Evolutionary conservation across 2,329 filamentous ascomycete species (phyloP), one percentile per base, ranked within the genome.

Genomic region (Botrytis sinoallii): DNA sequence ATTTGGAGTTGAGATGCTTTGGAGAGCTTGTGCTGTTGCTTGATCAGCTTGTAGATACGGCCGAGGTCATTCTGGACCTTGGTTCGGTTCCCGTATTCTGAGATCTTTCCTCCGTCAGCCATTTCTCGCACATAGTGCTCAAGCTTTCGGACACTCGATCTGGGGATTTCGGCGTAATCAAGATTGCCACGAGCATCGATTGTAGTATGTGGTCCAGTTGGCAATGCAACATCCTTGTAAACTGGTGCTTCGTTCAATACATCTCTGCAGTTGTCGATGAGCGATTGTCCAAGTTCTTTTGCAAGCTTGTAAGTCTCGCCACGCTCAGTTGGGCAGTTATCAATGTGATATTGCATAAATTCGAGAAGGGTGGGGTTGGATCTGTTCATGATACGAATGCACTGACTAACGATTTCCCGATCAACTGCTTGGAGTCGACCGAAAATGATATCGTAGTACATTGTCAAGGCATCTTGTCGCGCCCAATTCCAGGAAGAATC

Each of bases 401-500:
- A 99, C 83, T 95, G 95, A 84, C 95, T 98, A 82, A 99, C 96
- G 79, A 98, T 99, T 83, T 99, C 96, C 76, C 96, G 93, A 81
- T 99, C 96, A 59, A 99, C 93, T 68, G 91, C 93, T 85, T 96
- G 90, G 71, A 99, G 90, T 75, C 96, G 91, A 74, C 96, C 96
- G 80, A 99, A 99, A 81, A 99, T 98, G 81, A 99, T 97, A 81
- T 99, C 96, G 85, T 94, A 99, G 86, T 96, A 99, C 95, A 99
- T 99, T 85, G 89, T 96, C 71, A 99, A 89, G 42, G 95, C 96
- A 83, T 99, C 96, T 82, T 99, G 96, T 70, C 96, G 92, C 75
- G 94, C 96, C 96, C 96, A 99, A 83, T 99, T 99, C 96, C 96
- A 99, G 0, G 94, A 97, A 0, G 96, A 98, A 83, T 99, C 96